phyloP scores from a whole-genome alignment of 768 basidiomycete species.

The Plicaturopsis crispa region DNA sequence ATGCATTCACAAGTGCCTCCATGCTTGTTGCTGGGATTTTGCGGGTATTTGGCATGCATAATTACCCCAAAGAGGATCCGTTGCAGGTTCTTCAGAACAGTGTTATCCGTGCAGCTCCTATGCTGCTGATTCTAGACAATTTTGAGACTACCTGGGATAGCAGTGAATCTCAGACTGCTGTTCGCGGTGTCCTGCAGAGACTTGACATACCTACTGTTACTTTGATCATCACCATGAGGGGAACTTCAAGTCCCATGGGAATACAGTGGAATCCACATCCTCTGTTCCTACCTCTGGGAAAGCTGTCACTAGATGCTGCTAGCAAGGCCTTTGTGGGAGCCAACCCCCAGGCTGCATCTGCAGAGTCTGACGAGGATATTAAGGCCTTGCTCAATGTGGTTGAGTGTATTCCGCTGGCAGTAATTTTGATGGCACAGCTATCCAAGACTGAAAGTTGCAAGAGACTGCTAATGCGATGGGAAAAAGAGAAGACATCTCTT shows the following conservation, averaged over 20 bases:
- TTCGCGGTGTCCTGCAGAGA: too few relatives aligned
- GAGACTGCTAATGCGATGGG: slow-evolving; percentile 22
- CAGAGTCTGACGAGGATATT: slow-evolving; percentile 17
- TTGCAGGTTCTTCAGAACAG: too few relatives aligned
- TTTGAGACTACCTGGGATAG: too few relatives aligned
- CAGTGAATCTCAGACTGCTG: too few relatives aligned
- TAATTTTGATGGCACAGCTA: slow-evolving; percentile 23
- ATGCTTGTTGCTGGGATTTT: too few relatives aligned
- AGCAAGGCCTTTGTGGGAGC: slow-evolving; percentile 17
- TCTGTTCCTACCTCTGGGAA: slow-evolving; percentile 20
- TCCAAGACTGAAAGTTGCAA: slow-evolving; percentile 21
- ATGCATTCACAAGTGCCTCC: too few relatives aligned
- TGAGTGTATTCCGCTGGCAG: slow-evolving; percentile 25
- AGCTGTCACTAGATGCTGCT: slow-evolving; percentile 18
- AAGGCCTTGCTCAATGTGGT: slow-evolving; percentile 19
- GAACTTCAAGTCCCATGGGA: slow-evolving; percentile 20
- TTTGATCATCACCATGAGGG: slow-evolving; percentile 22
- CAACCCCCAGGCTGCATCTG: slow-evolving; percentile 10
- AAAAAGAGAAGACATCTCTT: slow-evolving; percentile 19
- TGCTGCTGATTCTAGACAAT: too few relatives aligned
- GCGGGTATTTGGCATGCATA: too few relatives aligned
- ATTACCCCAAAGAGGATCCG: too few relatives aligned
- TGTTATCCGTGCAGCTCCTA: too few relatives aligned
- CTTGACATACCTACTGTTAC: slow-evolving; percentile 12
- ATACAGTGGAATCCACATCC: slow-evolving; percentile 18